phyloP scores from a whole-genome alignment of 2,329 filamentous ascomycete genomes.

The Colletotrichum theobromicola region DNA sequence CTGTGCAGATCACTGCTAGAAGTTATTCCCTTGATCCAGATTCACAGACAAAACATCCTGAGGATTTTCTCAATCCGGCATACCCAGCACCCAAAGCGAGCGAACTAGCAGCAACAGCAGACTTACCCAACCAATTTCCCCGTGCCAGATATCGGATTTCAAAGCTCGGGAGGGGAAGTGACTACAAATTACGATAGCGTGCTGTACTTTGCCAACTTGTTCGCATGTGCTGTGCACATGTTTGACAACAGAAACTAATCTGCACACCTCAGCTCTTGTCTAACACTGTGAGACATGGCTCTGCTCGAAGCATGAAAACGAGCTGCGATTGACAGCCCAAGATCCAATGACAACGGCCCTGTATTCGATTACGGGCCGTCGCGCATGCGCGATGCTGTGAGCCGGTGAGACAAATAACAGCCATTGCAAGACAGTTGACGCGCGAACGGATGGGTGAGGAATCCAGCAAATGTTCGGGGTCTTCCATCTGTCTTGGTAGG shows the following conservation, averaged over 20 bases:
- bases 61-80: neutral
- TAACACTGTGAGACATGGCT: conserved; percentile 5
- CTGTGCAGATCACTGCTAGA: neutral
- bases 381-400: conserved; percentile 5
- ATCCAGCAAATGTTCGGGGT: neutral
- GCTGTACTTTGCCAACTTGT: neutral
- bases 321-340: neutral
- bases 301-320: neutral
- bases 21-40: neutral
- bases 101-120: neutral
- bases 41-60: neutral
- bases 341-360: neutral
- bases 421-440: neutral
- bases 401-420: neutral
- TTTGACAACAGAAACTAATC: neutral
- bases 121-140: neutral
- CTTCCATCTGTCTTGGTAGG: neutral
- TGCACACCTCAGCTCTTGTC: neutral
- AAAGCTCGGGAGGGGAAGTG: neutral
- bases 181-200: neutral
- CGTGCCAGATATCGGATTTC: neutral
- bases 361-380: conserved; percentile 13
- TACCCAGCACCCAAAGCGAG: neutral
- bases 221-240: neutral
- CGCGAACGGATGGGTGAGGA: neutral